Base-by-base conservation (phyloP, 768 basidiomycete species). In the Pleurotus sapidus region DNA sequence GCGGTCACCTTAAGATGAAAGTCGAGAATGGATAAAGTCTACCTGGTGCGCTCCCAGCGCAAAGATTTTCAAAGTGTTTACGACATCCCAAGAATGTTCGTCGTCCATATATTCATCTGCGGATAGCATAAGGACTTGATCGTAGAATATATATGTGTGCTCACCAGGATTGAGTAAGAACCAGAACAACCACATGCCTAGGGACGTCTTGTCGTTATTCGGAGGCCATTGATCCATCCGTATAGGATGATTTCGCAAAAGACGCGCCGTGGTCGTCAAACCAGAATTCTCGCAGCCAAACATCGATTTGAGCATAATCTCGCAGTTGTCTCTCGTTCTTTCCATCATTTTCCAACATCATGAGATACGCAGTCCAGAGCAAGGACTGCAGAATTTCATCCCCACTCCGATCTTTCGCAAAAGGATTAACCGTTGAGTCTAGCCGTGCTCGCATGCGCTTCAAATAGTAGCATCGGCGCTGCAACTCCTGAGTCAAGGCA, bases 101-200 rank as follows among this genome's bases (percentile, higher is more conserved):
- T 70, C 70, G n/a, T 66, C 70, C 37, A 64, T 62, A 63, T 83
- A 82, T 4, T 81, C 78, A 55, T 76, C 87, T 89, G 57, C 25
- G 30, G 30, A 39, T 20, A 27, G 51, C 39, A 42, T 42, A 20
- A 42, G 39, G 23, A 50, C 37, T 38, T 30, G 43, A 51, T 42
- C 37, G 40, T 9, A 1, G 5, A n/a, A 27, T n/a, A n/a, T 15
- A 17, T 25, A 8, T 15, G 4, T 57, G 27, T 27, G 71, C 85
- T 61, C 60, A 87, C 89, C 81, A 58, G 82, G 80, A 20, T 74
- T 75, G 14, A 91, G 67, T 38, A 91, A 70, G 61, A 89, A 83
- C 89, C 89, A 93, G 63, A 89, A 82, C 15, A 92, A 65, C 90
- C 89, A 93, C 82, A 91, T 87, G 3, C 84, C 87, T 46, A 91